Evolutionary conservation across 139 green algal genomes (phyloP), one percentile per base, ranked within the genome.

Genomic region (Tetradesmus lagerheimii): DNA sequence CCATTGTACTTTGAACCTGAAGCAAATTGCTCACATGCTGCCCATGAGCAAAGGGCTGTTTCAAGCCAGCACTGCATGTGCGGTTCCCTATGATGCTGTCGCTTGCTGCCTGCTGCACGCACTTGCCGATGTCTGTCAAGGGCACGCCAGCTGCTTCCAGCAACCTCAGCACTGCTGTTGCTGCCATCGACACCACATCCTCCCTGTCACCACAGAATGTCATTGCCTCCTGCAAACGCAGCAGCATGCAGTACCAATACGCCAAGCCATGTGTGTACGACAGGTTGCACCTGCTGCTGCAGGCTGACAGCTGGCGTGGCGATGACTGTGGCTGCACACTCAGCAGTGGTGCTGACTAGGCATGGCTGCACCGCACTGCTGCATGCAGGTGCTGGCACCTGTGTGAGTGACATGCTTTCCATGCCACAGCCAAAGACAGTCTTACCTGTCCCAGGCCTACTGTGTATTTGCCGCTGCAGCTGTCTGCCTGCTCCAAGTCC

Each of bases 381-480:
- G 71, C 29, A 79, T 79, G 71, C 71, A 79, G 3, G 3, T 31
- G 57, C 23, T 71, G 57, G 20, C 20, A 71, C 23, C 15, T 71
- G 57, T 18, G 11, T 31, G 16, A 6, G 15, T 25, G 18, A 27
- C 5, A 64, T 2, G 25, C 25, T 6, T 57, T 18, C 11, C 45
- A 57, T 57, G 14, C 14, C 15, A 75, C 64, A 75, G 23, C 45
- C n/a, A n/a, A n/a, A 39, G 23, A 27, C 43, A 4, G 34, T 4
- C n/a, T 34, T 0, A 90, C 57, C 94, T 98, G 97, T 0, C 97
- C 97, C 18, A 99, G 92, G 0, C 97, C 97, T 1, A 93, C 27
- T 0, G 96, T 98, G 94, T 99, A 99, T 89, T 99, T 99, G 31
- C 97, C 97, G 5, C 35, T 39, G 67, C 95, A 96, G 39, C 92